Evolutionary conservation across 108 stramenopile genomes (phyloP).

Genomic region (Cylindrotheca closterium): DNA sequence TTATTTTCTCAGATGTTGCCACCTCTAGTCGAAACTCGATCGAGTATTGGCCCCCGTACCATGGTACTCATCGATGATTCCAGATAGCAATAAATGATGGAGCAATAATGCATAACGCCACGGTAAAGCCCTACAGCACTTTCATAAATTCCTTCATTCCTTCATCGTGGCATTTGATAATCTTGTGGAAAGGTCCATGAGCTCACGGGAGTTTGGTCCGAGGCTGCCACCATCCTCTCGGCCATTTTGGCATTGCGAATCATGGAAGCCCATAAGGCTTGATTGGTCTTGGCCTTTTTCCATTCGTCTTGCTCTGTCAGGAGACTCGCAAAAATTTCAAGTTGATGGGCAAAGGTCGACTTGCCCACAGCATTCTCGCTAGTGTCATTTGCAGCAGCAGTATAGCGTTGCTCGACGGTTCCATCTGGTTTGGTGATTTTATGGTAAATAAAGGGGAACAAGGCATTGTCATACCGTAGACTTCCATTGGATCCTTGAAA

Average conservation of each 20-base stretch:
- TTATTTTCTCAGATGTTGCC: too few relatives aligned
- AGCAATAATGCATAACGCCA: too few relatives aligned
- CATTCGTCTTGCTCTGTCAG: neutral
- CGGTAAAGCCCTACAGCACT: too few relatives aligned
- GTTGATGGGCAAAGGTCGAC: neutral
- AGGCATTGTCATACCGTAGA: neutral
- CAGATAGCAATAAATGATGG: too few relatives aligned
- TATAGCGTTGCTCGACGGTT: neutral
- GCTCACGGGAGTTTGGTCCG: neutral
- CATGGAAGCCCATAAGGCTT: neutral
- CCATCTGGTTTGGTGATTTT: neutral
- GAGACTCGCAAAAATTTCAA: neutral
- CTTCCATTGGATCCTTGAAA: neutral
- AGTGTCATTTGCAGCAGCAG: neutral
- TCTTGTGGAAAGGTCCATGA: neutral
- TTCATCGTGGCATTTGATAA: too few relatives aligned
- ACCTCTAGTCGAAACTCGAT: too few relatives aligned
- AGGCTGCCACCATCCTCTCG: neutral
- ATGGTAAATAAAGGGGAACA: neutral
- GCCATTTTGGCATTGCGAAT: neutral
- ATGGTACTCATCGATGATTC: too few relatives aligned
- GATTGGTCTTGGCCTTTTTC: neutral
- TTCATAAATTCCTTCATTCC: too few relatives aligned
- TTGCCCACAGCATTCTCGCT: neutral
- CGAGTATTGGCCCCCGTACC: too few relatives aligned